Percentiles rank a stretch among this genome's conserved stretches.
Conservation (phyloP, 768 basidiomycete species). For the Myochromella boudieri region DNA sequence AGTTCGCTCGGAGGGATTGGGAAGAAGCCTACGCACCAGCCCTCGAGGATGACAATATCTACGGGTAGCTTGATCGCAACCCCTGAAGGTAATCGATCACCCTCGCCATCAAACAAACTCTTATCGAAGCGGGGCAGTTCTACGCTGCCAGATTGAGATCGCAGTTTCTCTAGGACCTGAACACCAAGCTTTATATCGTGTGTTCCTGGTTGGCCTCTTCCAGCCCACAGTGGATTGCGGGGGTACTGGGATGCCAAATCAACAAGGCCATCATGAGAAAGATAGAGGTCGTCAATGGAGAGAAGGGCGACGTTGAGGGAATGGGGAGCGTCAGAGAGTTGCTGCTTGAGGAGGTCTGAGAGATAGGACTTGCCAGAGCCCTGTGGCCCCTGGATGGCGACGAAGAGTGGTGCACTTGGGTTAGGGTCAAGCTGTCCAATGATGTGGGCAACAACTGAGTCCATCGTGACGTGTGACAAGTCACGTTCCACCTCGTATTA, state of each 20-base stretch:
- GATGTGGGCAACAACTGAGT: constrained; percentile 22
- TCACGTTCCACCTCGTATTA: constrained; percentile 20
- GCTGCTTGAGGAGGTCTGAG: constrained; percentile 51
- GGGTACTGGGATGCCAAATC: constrained; percentile 55
- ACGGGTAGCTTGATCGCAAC: constrained; percentile 38
- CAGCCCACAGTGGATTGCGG: constrained; percentile 65
- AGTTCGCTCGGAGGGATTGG: constrained; percentile 56
- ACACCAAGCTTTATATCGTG: constrained; percentile 77
- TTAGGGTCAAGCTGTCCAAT: constrained; percentile 27
- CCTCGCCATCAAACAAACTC: constrained; percentile 74
- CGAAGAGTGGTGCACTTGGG: constrained; percentile 61
- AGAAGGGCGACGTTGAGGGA: constrained; percentile 59
- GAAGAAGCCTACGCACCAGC: constrained; percentile 92
- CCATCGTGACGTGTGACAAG: constrained; percentile 18
- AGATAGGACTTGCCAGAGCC: constrained; percentile 91
- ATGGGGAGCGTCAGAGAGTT: constrained; percentile 43
- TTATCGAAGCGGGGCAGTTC: constrained; percentile 87
- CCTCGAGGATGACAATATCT: constrained; percentile 91
- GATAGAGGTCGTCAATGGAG: constrained; percentile 87
- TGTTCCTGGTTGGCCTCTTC: constrained; percentile 92
- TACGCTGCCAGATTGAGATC: constrained; percentile 41
- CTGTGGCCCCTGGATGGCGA: constrained; percentile 91
- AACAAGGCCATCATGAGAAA: constrained; percentile 62
- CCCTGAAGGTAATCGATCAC: constrained; percentile 66
- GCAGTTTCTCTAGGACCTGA: constrained; percentile 49